These are phyloP conservation scores for Microsporum canis DNA, from an alignment of 2,329 filamentous ascomycete species.

Conservation along the genomic window DNA sequence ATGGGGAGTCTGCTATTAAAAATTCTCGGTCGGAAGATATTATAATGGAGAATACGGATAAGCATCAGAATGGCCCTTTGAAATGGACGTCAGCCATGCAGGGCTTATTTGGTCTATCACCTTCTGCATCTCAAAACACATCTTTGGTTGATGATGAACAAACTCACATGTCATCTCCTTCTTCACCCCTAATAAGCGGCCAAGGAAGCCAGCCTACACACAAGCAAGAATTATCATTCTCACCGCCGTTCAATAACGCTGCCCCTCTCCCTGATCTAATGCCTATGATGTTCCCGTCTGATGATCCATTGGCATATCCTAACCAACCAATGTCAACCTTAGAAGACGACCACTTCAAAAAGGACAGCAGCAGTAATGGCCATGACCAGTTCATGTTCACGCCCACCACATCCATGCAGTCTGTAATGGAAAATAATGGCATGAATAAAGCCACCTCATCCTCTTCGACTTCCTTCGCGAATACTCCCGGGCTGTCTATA, in stretches of 20 bases:
- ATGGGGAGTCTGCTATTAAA: constrained; percentile 4
- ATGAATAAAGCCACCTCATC: constrained; percentile 4
- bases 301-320: constrained; percentile 41
- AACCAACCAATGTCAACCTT: constrained; percentile 39
- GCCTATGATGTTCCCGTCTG: constrained; percentile 42
- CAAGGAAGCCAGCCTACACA: constrained; percentile 9
- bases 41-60: constrained; percentile 23
- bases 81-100: constrained; percentile 1
- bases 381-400: constrained; percentile 10
- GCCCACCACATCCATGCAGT: constrained; percentile 4
- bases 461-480: constrained; percentile 10
- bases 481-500: background rate
- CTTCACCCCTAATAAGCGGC: constrained; percentile 7
- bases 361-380: constrained; percentile 12
- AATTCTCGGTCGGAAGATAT: constrained; percentile 17
- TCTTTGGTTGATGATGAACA: constrained; percentile 8
- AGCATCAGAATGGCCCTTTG: background rate
- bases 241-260: constrained; percentile 25
- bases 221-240: constrained; percentile 17
- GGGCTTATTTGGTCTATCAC: constrained; percentile 3
- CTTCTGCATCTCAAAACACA: constrained; percentile 4
- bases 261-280: constrained; percentile 36
- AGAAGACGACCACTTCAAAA: constrained; percentile 33
- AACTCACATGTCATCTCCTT: constrained; percentile 10
- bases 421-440: background rate